Percentiles rank a stretch among this genome's conserved stretches.
Evolutionary conservation across 225 moss, liverwort and hornwort species (phyloP).

Genomic region (Polytrichum formosum): DNA sequence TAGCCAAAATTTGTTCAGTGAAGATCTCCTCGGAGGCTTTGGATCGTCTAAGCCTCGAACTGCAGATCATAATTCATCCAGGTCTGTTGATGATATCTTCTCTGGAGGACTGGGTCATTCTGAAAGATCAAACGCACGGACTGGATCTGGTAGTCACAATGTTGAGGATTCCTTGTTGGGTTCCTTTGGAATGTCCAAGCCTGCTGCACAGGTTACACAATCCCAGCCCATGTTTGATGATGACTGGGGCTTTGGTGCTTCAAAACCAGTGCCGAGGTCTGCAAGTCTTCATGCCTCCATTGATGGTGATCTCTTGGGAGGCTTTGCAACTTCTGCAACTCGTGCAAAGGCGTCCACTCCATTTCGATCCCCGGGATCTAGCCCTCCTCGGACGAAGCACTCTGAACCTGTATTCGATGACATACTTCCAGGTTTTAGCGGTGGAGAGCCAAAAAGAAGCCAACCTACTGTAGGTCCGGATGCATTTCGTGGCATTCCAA

Average conservation of each 20-base stretch:
- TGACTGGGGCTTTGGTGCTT: slow-evolving; percentile 37
- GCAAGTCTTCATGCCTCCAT: slow-evolving; percentile 39
- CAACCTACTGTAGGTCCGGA: slow-evolving; percentile 22
- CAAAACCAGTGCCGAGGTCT: slow-evolving; percentile 24
- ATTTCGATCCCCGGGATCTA: slow-evolving; percentile 35
- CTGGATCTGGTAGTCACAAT: slow-evolving; percentile 24
- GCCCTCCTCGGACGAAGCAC: slow-evolving; percentile 27
- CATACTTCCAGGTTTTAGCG: slow-evolving; percentile 46
- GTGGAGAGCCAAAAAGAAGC: slow-evolving; percentile 20
- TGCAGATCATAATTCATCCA: slow-evolving; percentile 38
- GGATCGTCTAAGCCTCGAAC: slow-evolving; percentile 46
- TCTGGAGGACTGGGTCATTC: slow-evolving; percentile 29
- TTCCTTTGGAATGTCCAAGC: slow-evolving; percentile 27
- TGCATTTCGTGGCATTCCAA: slow-evolving; percentile 50
- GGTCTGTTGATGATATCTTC: slow-evolving; percentile 52
- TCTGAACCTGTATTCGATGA: slow-evolving; percentile 66
- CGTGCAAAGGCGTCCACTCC: slow-evolving; percentile 32
- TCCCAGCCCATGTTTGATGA: slow-evolving; percentile 44
- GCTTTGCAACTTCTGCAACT: slow-evolving; percentile 29
- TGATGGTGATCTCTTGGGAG: slow-evolving; percentile 65
- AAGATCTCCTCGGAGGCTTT: slow-evolving; percentile 66
- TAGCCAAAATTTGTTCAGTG: slow-evolving; percentile 30
- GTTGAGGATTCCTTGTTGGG: slow-evolving; percentile 35
- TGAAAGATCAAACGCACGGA: slow-evolving; percentile 23
- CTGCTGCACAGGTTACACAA: slow-evolving; percentile 22